phyloP scores from a whole-genome alignment of 2,329 filamentous ascomycete species.

The Apiospora phragmitis region DNA sequence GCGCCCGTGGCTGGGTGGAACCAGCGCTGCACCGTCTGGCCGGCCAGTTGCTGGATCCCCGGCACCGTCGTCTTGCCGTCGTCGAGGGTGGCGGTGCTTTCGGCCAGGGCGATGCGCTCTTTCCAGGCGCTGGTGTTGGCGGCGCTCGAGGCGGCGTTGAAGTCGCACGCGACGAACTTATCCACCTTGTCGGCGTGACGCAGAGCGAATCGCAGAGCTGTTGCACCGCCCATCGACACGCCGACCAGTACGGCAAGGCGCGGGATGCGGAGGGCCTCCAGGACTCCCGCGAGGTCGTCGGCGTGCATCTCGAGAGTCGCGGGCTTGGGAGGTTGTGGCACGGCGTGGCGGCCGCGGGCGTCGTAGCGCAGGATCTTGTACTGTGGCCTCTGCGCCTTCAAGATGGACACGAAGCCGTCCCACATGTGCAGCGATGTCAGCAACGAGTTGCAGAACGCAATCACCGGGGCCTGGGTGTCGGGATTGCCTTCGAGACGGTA shows the following conservation, averaged over 20 bases:
- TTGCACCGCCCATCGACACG: conserved; percentile 80
- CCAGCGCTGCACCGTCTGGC: conserved; percentile 74
- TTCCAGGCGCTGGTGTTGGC: conserved; percentile 80
- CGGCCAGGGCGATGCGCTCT: conserved; percentile 70
- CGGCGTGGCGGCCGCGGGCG: conserved; percentile 65
- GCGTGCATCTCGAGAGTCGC: conserved; percentile 66
- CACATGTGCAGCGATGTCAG: conserved; percentile 79
- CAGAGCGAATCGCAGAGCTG: conserved; percentile 71
- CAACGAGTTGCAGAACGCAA: conserved; percentile 80
- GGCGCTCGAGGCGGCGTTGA: conserved; percentile 69
- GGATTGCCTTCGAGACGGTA: conserved; percentile 76
- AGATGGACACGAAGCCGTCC: conserved; percentile 69
- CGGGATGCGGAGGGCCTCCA: conserved; percentile 68
- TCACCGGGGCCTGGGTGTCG: conserved; percentile 65
- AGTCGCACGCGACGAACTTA: conserved; percentile 84
- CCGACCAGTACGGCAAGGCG: conserved; percentile 69
- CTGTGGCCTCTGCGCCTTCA: conserved; percentile 59
- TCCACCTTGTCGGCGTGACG: conserved; percentile 78
- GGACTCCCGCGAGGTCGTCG: conserved; percentile 64
- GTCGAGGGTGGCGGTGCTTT: conserved; percentile 39
- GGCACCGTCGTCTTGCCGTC: conserved; percentile 42
- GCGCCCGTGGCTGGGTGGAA: conserved; percentile 61
- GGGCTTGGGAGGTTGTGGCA: conserved; percentile 47
- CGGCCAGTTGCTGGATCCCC: conserved; percentile 67
- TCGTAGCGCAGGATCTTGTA: conserved; percentile 79